Evolutionary conservation across 176 grass and related monocot species (phyloP).

Genomic region (Areca catechu): DNA sequence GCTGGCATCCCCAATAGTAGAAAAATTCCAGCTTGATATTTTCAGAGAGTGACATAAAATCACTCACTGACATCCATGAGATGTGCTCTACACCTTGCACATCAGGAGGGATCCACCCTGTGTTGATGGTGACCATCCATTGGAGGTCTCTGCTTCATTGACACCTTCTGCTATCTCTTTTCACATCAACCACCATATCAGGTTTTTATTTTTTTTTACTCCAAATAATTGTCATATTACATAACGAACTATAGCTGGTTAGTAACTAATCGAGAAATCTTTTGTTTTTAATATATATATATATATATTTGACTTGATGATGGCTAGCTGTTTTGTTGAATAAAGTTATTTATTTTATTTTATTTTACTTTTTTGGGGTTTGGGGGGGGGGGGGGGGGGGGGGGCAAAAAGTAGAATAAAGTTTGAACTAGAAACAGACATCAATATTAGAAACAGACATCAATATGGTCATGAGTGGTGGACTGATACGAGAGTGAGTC

Average conservation of each 20-base stretch:
- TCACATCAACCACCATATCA: no score
- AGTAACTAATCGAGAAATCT: neutral
- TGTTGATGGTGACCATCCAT: slow-evolving; percentile 25
- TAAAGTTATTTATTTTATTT: neutral
- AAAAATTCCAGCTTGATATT: slow-evolving; percentile 28
- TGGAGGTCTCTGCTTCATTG: slow-evolving; percentile 13
- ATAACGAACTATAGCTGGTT: no score
- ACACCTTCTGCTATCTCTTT: neutral
- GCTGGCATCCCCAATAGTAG: slow-evolving; percentile 25
- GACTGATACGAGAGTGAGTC: neutral
- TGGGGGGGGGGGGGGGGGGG: neutral
- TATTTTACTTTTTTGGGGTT: neutral
- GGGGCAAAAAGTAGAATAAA: neutral
- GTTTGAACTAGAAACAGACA: neutral
- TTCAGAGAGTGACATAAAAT: neutral
- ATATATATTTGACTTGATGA: slow-evolving; percentile 17
- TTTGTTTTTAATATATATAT: slow-evolving; percentile 24
- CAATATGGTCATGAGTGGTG: neutral
- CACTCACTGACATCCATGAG: slow-evolving; percentile 13
- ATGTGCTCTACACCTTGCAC: neutral
- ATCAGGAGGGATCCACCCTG: slow-evolving; percentile 11
- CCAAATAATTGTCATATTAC: no score
- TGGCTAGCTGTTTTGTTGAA: slow-evolving; percentile 22
- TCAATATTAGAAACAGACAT: slow-evolving; percentile 3
- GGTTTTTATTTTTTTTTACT: no score